Evolutionary conservation across 2,329 filamentous ascomycete species (phyloP).

Genomic region (Byssothecium circinans): DNA sequence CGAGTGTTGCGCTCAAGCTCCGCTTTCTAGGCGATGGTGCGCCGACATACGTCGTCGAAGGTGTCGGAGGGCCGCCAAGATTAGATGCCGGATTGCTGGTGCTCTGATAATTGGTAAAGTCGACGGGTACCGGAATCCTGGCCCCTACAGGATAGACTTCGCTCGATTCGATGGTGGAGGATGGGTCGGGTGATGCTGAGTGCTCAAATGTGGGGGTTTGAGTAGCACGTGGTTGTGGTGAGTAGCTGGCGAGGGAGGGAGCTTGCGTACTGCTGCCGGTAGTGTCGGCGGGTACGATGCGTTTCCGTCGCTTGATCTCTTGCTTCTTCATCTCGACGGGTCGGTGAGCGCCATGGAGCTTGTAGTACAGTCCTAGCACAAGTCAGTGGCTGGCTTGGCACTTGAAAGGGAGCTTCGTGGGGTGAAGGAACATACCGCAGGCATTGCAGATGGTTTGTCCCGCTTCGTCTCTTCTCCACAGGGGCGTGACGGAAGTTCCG

Average conservation of each 20-base stretch:
- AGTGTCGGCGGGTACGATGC: slow-evolving; percentile 78
- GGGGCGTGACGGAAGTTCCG: slow-evolving; percentile 90
- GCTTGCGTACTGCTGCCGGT: slow-evolving; percentile 40
- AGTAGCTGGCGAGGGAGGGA: slow-evolving; percentile 30
- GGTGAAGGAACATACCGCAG: slow-evolving; percentile 69
- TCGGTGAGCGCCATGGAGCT: slow-evolving; percentile 89
- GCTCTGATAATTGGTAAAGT: slow-evolving; percentile 41
- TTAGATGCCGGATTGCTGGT: slow-evolving; percentile 20
- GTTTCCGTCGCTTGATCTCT: slow-evolving; percentile 92
- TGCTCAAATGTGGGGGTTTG: slow-evolving; percentile 35
- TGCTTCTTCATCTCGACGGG: slow-evolving; percentile 99
- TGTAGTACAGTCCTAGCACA: slow-evolving; percentile 83
- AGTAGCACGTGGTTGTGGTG: slow-evolving; percentile 30
- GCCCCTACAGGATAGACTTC: slow-evolving; percentile 32
- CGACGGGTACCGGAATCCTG: slow-evolving; percentile 38
- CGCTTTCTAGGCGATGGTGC: slow-evolving; percentile 39
- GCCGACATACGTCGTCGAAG: slow-evolving; percentile 17
- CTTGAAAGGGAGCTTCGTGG: background rate
- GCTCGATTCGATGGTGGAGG: slow-evolving; percentile 29
- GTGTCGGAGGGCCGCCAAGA: slow-evolving; percentile 9
- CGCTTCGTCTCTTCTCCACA: slow-evolving; percentile 92
- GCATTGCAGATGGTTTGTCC: slow-evolving; percentile 98
- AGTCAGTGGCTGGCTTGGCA: slow-evolving; percentile 12
- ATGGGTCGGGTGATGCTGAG: slow-evolving; percentile 40
- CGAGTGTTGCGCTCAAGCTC: slow-evolving; percentile 38